Evolutionary conservation across 2,329 filamentous ascomycete genomes (phyloP).

Genomic region (Penicillium sp.): DNA sequence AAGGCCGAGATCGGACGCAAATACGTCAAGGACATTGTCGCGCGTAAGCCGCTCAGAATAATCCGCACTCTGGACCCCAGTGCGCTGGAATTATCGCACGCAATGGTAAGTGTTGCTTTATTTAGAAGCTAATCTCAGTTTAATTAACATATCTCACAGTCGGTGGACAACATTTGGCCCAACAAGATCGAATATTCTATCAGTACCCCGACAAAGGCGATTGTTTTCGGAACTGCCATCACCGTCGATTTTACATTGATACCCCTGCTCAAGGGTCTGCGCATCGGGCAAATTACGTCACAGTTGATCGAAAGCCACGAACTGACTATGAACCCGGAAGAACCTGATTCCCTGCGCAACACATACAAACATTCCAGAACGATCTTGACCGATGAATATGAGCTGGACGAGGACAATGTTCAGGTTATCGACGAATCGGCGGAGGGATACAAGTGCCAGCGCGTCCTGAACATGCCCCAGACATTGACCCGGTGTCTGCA

Average conservation of each 20-base stretch:
- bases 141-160: constrained; percentile 38
- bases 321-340: constrained; percentile 53
- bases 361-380: constrained; percentile 62
- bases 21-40: constrained; percentile 79
- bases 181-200: constrained; percentile 98
- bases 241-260: constrained; percentile 82
- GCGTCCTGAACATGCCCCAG: constrained; percentile 68
- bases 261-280: constrained; percentile 81
- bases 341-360: constrained; percentile 36
- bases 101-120: constrained; percentile 58
- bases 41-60: constrained; percentile 72
- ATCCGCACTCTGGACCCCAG: constrained; percentile 73
- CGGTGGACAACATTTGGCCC: constrained; percentile 94
- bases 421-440: constrained; percentile 54
- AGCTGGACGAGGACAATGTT: constrained; percentile 63
- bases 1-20: constrained; percentile 90
- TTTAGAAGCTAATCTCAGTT: neutral
- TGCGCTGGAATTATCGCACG: constrained; percentile 73
- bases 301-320: constrained; percentile 77
- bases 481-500: constrained; percentile 80
- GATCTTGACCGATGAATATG: constrained; percentile 64
- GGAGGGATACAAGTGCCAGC: constrained; percentile 60
- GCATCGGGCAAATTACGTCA: constrained; percentile 76
- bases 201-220: constrained; percentile 85
- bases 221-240: constrained; percentile 86